Conservation (phyloP, 768 basidiomycete genomes). For the Auricularia heimuer region DNA sequence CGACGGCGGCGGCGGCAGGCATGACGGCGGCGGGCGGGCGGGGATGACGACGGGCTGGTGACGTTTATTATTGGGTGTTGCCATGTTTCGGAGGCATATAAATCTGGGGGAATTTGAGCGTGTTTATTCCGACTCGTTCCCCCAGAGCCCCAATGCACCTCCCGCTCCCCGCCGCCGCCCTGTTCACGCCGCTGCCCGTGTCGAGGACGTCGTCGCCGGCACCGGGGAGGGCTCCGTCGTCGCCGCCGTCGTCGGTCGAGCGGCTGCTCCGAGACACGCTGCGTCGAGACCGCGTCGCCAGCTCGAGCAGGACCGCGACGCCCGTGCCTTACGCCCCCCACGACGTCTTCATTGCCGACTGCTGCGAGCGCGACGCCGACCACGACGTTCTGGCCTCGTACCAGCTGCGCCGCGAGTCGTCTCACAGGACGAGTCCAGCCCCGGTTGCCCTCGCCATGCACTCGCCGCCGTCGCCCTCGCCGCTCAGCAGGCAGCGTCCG, state of each 20-base stretch:
- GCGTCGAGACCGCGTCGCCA: conserved; percentile 23
- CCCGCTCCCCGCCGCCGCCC: not conserved
- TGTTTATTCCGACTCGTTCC: not conserved
- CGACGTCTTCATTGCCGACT: conserved; percentile 12
- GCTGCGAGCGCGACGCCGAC: conserved; percentile 19
- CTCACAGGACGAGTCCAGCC: conserved; percentile 6
- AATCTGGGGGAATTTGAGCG: no score
- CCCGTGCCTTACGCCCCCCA: conserved; percentile 2
- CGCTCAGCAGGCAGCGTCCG: not conserved
- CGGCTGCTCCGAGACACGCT: conserved; percentile 48
- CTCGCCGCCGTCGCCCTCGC: not conserved
- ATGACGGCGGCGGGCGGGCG: no score
- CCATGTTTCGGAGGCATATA: no score
- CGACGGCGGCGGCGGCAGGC: no score
- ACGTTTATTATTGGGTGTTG: no score
- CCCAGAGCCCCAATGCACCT: not conserved
- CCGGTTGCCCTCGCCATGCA: not conserved
- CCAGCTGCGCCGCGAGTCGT: conserved; percentile 6
- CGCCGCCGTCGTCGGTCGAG: conserved; percentile 40
- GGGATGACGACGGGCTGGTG: no score
- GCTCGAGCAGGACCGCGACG: conserved; percentile 19
- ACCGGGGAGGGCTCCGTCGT: not conserved
- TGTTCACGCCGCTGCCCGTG: not conserved
- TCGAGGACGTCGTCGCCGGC: not conserved
- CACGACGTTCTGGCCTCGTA: conserved; percentile 12